A percentile compares a stretch with the other conserved stretches of the same genome.
Conservation (phyloP, 148 eudicot species). For the Limonium bicolor region DNA sequence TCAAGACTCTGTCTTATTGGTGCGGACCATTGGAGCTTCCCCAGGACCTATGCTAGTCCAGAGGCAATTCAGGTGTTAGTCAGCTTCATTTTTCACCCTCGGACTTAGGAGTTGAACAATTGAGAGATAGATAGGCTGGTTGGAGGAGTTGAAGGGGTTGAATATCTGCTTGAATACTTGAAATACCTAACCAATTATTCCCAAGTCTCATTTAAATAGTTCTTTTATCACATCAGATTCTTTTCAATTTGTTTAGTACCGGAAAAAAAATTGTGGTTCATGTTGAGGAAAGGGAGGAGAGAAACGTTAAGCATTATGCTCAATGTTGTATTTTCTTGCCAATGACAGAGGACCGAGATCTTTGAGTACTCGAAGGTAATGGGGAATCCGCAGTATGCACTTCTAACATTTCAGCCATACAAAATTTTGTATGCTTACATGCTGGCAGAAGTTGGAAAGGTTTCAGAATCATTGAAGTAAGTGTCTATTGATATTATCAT, state of each 20-base stretch:
- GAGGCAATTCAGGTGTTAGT: constrained; percentile 73
- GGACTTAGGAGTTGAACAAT: too few relatives aligned
- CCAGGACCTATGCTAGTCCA: constrained; percentile 76
- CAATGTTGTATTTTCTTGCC: constrained; percentile 2
- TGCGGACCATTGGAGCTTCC: constrained; percentile 75
- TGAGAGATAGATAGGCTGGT: too few relatives aligned
- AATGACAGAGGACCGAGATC: constrained; percentile 69
- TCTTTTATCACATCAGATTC: too few relatives aligned
- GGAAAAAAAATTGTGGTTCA: too few relatives aligned
- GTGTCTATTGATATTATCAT: constrained; percentile 3
- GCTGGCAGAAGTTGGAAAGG: constrained; percentile 88
- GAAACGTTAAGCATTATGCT: too few relatives aligned
- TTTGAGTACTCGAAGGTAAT: constrained; percentile 78
- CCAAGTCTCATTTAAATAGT: too few relatives aligned
- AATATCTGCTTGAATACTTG: too few relatives aligned
- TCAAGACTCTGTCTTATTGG: constrained; percentile 87
- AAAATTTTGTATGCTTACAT: constrained; percentile 68
- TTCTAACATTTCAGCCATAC: constrained; percentile 80
- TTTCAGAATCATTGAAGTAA: constrained; percentile 80
- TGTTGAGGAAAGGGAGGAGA: too few relatives aligned
- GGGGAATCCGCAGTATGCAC: constrained; percentile 70
- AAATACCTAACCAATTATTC: too few relatives aligned
- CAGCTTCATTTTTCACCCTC: background rate
- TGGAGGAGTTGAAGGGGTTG: too few relatives aligned
- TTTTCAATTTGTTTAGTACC: too few relatives aligned